Base-by-base conservation (phyloP, 495 filamentous ascomycete genomes). In the Tetracladium marchalianum region DNA sequence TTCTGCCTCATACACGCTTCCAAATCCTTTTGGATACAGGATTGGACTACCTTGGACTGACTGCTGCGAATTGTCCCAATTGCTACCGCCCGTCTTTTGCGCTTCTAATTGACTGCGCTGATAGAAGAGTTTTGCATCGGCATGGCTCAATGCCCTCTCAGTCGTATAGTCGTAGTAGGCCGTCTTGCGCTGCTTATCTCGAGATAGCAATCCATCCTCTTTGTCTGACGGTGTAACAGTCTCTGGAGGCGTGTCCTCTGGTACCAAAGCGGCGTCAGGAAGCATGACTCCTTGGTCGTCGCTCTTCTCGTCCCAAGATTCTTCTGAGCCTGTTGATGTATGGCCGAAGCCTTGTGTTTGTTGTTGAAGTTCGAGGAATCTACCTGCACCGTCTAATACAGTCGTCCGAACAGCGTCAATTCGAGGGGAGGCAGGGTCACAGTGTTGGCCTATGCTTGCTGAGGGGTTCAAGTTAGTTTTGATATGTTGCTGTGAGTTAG, bases 111-210 rank as follows among this genome's bases (percentile, higher is more conserved):
- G 85, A 63, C 87, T 88, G 48, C 87, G 75, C 58, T 95, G 92
- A 64, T 95, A 98, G 68, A 96, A 90, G 24, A 95, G 72, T 61
- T 92, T 96, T 32, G 90, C 86, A 57, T 98, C 90, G 16, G 83
- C 76, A 64, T 96, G 87, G 50, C 80, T 87, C 74, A 90, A 79
- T 50, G 86, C 84, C 57, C 90, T 92, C 61, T 98, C 90, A 47
- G 81, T 80, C n/a, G 85, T 78, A 58, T 84, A 81, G 62, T 92
- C 85, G 62, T 88, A 92, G 52, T 82, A 86, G 6, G 87, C 81
- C 2, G 87, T 93, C 64, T 78, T 86, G 49, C 79, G 73, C 50
- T 85, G 83, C 44, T 76, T 73, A 60, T 93, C 87, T 62, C 87
- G 68, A 37, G 78, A 77, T 7, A 93, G 72, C 62, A 87, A 72